phyloP scores from a whole-genome alignment of 768 basidiomycete species.

The Leccinum incarnatum region DNA sequence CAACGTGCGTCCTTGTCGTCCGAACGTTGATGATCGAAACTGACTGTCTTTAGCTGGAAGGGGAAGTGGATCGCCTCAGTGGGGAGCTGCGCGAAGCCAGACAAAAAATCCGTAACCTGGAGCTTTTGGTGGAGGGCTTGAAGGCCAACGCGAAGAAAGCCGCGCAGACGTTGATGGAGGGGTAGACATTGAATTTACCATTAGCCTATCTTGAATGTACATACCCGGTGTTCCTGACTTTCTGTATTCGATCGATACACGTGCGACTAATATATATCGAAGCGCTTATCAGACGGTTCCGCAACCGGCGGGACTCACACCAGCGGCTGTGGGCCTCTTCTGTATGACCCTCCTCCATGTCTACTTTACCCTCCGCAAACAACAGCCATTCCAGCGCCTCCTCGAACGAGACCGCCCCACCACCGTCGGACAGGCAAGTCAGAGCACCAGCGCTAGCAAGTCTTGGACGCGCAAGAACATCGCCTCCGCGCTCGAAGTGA shows the following conservation, averaged over 20 bases:
- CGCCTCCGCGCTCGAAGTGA: conserved; percentile 50
- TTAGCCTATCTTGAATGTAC: too few relatives aligned
- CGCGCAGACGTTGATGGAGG: not conserved
- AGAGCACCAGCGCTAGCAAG: conserved; percentile 50
- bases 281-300: too few relatives aligned
- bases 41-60: not conserved
- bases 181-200: not conserved
- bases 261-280: not conserved
- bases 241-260: not conserved
- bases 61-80: not conserved
- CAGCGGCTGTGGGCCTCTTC: too few relatives aligned
- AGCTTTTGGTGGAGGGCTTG: not conserved
- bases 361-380: conserved; percentile 68
- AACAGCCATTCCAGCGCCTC: conserved; percentile 46
- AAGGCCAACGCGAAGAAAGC: not conserved
- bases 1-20: not conserved
- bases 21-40: not conserved
- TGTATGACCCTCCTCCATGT: conserved; percentile 79
- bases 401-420: conserved; percentile 51
- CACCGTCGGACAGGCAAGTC: conserved; percentile 14
- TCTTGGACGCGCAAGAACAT: conserved; percentile 56
- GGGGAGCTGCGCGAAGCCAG: not conserved
- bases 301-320: too few relatives aligned
- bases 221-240: too few relatives aligned
- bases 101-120: not conserved